Evolutionary conservation across 2,329 filamentous ascomycete genomes (phyloP).

Genomic region (Scytalidium sp.): DNA sequence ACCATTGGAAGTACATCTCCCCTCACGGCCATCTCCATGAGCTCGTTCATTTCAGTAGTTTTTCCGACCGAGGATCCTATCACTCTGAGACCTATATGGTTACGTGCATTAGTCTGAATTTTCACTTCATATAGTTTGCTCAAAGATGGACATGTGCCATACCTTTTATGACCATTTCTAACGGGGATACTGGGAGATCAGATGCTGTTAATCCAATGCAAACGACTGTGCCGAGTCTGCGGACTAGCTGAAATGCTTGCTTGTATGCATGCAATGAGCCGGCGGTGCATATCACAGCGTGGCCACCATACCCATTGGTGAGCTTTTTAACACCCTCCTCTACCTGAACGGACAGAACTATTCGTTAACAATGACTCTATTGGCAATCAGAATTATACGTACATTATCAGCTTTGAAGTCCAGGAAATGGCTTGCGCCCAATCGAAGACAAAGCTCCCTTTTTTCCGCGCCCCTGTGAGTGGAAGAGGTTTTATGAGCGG

Average conservation of each 20-base stretch:
- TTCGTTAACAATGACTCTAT: background rate
- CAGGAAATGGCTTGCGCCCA: background rate
- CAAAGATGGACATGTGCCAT: background rate
- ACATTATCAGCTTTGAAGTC: background rate
- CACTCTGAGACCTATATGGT: background rate
- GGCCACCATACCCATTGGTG: background rate
- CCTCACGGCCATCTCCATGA: background rate
- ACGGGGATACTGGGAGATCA: background rate
- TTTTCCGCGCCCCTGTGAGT: background rate
- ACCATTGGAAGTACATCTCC: background rate
- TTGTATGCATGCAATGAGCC: background rate
- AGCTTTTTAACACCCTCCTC: background rate
- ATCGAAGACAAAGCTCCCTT: background rate
- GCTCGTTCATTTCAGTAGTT: background rate
- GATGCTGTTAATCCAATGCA: slow-evolving; percentile 1
- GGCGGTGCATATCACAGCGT: background rate
- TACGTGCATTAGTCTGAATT: background rate
- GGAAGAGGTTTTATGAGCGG: background rate
- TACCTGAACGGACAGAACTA: background rate
- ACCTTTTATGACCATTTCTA: background rate
- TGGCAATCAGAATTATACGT: background rate
- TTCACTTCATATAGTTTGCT: background rate
- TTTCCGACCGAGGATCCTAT: background rate
- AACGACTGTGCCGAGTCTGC: background rate
- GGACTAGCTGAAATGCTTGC: background rate